phyloP scores from a whole-genome alignment of 441 rosid genomes.

The Pelargonium citronellum region DNA sequence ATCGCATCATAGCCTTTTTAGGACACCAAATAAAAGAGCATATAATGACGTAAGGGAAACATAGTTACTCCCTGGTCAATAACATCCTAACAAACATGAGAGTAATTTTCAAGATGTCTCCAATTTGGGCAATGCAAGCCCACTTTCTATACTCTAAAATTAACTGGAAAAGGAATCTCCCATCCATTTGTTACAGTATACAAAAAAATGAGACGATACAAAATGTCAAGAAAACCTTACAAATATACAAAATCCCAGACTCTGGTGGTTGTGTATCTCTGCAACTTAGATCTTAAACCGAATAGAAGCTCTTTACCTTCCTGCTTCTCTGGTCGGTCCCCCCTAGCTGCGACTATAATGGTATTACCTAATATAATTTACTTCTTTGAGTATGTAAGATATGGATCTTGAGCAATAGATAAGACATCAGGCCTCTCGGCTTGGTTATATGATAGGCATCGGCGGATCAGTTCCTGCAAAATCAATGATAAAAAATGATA shows the following conservation, averaged over 20 bases:
- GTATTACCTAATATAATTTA: conserved; percentile 19
- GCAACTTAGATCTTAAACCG: background rate
- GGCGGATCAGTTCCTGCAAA: conserved; percentile 79
- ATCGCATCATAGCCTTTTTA: too few relatives aligned
- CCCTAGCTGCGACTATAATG: background rate
- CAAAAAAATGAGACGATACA: background rate
- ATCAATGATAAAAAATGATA: background rate
- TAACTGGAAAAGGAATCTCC: background rate
- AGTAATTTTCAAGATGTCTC: background rate
- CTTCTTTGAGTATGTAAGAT: conserved; percentile 75
- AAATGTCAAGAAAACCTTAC: background rate
- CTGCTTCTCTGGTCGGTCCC: background rate
- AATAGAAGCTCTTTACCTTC: background rate
- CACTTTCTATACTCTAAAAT: background rate
- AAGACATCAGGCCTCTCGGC: conserved; percentile 85
- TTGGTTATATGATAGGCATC: conserved; percentile 88
- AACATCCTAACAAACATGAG: background rate
- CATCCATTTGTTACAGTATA: background rate
- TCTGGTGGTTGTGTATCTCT: background rate
- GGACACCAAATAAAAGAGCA: too few relatives aligned
- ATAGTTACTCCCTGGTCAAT: background rate
- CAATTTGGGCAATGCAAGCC: conserved; percentile 1
- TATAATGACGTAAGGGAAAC: too few relatives aligned
- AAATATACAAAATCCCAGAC: conserved; percentile 4
- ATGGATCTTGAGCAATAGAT: conserved; percentile 74